Percentiles rank a stretch among this genome's conserved stretches.
Evolutionary conservation across 805 yeast species (phyloP).

Genomic region (Huiozyma sinensis): DNA sequence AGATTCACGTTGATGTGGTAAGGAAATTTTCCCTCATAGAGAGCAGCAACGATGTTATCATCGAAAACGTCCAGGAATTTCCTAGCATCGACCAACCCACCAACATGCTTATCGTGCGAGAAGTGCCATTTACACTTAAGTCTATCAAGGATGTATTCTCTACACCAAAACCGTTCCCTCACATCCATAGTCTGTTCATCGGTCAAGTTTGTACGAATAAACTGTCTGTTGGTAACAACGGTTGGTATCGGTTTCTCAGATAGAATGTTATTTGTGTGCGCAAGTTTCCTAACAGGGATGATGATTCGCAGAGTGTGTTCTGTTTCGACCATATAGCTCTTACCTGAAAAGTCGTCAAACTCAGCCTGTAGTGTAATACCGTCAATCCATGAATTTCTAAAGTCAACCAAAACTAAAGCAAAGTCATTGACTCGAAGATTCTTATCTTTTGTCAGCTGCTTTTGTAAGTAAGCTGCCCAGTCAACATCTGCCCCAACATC

Average conservation of each 20-base stretch:
- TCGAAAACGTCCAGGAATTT: constrained; percentile 21
- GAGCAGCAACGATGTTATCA: constrained; percentile 12
- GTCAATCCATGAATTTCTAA: constrained; percentile 73
- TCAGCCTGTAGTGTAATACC: constrained; percentile 31
- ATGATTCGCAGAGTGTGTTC: constrained; percentile 48
- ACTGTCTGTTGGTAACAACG: constrained; percentile 52
- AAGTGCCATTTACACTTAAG: constrained; percentile 57
- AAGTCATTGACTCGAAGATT: constrained; percentile 34
- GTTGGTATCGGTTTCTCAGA: constrained; percentile 53
- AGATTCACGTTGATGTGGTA: constrained; percentile 10
- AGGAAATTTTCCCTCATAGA: constrained; percentile 15
- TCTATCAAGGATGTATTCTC: constrained; percentile 49
- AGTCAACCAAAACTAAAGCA: constrained; percentile 59
- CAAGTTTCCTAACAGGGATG: constrained; percentile 53
- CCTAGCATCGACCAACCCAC: constrained; percentile 19
- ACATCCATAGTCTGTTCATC: constrained; percentile 47
- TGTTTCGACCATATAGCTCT: constrained; percentile 29
- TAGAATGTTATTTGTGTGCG: constrained; percentile 27
- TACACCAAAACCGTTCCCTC: constrained; percentile 70
- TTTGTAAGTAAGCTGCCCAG: constrained; percentile 18
- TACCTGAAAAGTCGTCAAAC: constrained; percentile 24
- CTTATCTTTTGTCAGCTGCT: constrained; percentile 1
- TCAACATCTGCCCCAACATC: constrained; percentile 11
- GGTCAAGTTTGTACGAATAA: constrained; percentile 39
- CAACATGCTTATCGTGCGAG: constrained; percentile 6